These are phyloP conservation scores for Cryphonectria naterciae DNA, from an alignment of 2,329 filamentous ascomycete genomes.

Conservation along the genomic window DNA sequence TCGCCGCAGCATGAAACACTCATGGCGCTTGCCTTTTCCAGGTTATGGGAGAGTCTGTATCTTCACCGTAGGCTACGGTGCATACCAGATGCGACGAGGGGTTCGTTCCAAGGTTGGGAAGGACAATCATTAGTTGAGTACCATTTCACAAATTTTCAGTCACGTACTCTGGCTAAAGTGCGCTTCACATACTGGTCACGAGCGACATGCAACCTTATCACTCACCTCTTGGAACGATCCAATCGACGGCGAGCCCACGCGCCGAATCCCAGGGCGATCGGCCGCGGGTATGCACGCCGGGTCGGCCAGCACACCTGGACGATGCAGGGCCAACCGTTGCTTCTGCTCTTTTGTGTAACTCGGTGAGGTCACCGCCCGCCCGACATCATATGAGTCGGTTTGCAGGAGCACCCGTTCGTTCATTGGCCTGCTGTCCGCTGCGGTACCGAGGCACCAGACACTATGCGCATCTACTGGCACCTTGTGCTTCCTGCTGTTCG, in stretches of 20 bases:
- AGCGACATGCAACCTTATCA: not conserved
- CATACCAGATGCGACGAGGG: not conserved
- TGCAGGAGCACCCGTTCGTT: not conserved
- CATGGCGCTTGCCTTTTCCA: not conserved
- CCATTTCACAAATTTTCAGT: not conserved
- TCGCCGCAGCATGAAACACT: not conserved
- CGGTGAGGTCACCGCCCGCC: not conserved
- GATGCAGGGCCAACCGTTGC: not conserved
- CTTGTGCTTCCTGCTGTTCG: not conserved
- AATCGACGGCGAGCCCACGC: not conserved
- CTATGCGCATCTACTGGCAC: not conserved
- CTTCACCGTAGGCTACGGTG: not conserved
- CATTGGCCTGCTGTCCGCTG: not conserved
- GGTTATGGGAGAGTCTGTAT: not conserved
- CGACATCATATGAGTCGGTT: not conserved
- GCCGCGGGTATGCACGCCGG: conserved; percentile 5
- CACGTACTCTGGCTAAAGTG: not conserved
- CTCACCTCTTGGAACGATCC: not conserved
- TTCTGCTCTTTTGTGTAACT: not conserved
- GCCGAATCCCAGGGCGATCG: not conserved
- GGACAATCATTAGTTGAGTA: not conserved
- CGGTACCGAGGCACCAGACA: not conserved
- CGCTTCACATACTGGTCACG: not conserved
- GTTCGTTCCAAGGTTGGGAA: too few relatives aligned
- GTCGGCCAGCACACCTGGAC: not conserved